Evolutionary conservation across 768 basidiomycete genomes (phyloP).

Genomic region (Lactifluus subvellereus): DNA sequence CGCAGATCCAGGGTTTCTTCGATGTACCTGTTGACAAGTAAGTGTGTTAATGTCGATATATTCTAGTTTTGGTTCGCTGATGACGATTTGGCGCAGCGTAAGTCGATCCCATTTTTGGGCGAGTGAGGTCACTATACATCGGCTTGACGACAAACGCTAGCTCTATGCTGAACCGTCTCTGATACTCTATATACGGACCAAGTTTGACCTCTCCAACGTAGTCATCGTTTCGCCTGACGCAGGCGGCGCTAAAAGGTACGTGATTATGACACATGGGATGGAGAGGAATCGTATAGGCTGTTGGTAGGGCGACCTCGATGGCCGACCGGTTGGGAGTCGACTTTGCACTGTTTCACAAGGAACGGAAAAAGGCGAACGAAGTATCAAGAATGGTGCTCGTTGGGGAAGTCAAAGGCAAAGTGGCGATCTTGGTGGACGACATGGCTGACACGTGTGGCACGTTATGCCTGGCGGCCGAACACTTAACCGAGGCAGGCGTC

Average conservation of each 20-base stretch:
- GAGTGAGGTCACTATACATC: conserved; percentile 26
- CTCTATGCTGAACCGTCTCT: conserved; percentile 95
- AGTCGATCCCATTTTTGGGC: conserved; percentile 31
- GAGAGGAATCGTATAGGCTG: background rate
- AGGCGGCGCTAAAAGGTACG: conserved; percentile 92
- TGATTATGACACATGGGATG: background rate
- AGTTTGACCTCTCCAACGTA: conserved; percentile 78
- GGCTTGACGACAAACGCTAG: conserved; percentile 34
- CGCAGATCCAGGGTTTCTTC: conserved; percentile 99
- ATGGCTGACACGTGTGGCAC: conserved; percentile 98
- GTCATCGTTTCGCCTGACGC: conserved; percentile 98
- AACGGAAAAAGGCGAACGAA: conserved; percentile 94
- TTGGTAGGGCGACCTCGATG: conserved; percentile 84
- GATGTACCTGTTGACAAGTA: conserved; percentile 99
- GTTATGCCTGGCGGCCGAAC: conserved; percentile 83
- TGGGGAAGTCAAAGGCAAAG: conserved; percentile 87
- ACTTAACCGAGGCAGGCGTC: conserved; percentile 86
- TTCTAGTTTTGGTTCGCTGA: conserved; percentile 8
- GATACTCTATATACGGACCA: conserved; percentile 88
- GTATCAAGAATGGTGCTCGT: conserved; percentile 95
- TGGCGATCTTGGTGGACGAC: conserved; percentile 95
- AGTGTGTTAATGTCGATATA: conserved; percentile 35
- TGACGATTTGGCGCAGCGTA: conserved; percentile 36
- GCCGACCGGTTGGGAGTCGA: conserved; percentile 95
- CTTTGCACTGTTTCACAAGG: conserved; percentile 98